A percentile compares a stretch with the other conserved stretches of the same genome.
Conservation (phyloP, 371 early-diverging fungal genomes). For the Syncephalastrum contaminatum region DNA sequence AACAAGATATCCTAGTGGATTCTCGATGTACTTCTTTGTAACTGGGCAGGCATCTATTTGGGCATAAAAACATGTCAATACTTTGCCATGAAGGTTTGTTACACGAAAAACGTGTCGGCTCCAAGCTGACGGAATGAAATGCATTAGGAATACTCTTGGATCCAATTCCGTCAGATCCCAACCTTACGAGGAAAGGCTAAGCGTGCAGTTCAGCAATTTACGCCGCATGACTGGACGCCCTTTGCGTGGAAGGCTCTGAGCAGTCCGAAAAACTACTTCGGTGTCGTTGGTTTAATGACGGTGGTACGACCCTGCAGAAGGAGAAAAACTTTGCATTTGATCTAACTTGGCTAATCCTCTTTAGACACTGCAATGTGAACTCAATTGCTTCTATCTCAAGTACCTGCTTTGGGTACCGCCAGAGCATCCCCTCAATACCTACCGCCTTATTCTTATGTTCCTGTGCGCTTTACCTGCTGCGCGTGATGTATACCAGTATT, state of each 20-base stretch:
- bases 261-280: slow-evolving; percentile 76
- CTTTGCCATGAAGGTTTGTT: slow-evolving; percentile 80
- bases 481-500: slow-evolving; percentile 90
- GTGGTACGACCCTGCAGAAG: slow-evolving; percentile 43
- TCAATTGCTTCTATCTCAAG: slow-evolving; percentile 95
- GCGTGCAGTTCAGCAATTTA: slow-evolving; percentile 90
- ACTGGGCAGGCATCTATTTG: slow-evolving; percentile 91
- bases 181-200: slow-evolving; percentile 83
- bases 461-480: slow-evolving; percentile 84
- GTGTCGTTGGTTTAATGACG: slow-evolving; percentile 59
- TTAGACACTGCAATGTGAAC: slow-evolving; percentile 75
- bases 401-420: slow-evolving; percentile 94
- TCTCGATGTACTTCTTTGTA: slow-evolving; percentile 91
- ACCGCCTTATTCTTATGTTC: slow-evolving; percentile 78
- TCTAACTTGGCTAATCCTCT: neutral
- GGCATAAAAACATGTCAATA: slow-evolving; percentile 98
- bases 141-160: slow-evolving; percentile 85
- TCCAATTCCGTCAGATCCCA: slow-evolving; percentile 83
- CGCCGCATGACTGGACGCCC: slow-evolving; percentile 91
- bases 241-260: slow-evolving; percentile 88
- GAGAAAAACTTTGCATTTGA: slow-evolving; percentile 3
- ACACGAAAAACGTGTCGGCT: neutral
- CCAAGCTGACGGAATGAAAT: neutral
- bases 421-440: slow-evolving; percentile 79
- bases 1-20: slow-evolving; percentile 79